Conservation (phyloP, 1,139 yeast species). For the Kodamaea plutei region DNA sequence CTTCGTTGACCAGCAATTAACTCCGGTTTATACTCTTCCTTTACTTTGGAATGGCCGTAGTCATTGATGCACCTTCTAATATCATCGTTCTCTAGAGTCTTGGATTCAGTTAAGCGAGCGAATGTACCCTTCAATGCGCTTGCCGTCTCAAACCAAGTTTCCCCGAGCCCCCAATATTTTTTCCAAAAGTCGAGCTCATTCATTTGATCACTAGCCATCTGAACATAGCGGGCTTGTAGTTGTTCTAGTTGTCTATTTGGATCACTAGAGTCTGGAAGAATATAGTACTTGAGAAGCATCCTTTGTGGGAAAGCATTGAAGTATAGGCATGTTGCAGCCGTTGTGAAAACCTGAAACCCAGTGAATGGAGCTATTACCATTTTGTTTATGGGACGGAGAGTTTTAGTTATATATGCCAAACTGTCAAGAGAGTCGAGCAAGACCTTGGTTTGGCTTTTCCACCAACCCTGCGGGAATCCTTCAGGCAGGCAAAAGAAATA, state of each 20-base stretch:
- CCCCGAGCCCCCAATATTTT: conserved; percentile 24
- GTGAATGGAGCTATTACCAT: conserved; percentile 39
- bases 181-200: conserved; percentile 20
- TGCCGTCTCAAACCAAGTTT: conserved; percentile 22
- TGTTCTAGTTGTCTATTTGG: conserved; percentile 4
- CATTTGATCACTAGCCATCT: conserved; percentile 18
- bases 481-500: conserved; percentile 31
- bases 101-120: conserved; percentile 13
- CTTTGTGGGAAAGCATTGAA: conserved; percentile 26
- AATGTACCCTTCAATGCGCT: conserved; percentile 18
- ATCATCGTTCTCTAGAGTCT: conserved; percentile 18
- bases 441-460: conserved; percentile 21
- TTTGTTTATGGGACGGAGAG: conserved; percentile 21
- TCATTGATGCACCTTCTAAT: conserved; percentile 24
- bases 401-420: conserved; percentile 20
- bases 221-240: conserved; percentile 17
- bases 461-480: conserved; percentile 26
- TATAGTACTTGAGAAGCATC: conserved; percentile 25
- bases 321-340: conserved; percentile 30
- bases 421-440: conserved; percentile 23
- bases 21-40: conserved; percentile 17
- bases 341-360: conserved; percentile 34
- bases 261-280: not conserved
- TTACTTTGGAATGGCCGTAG: conserved; percentile 23
- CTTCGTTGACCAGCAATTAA: conserved; percentile 11